phyloP scores from a whole-genome alignment of 1,139 yeast genomes.

The Taiozyma onychis region DNA sequence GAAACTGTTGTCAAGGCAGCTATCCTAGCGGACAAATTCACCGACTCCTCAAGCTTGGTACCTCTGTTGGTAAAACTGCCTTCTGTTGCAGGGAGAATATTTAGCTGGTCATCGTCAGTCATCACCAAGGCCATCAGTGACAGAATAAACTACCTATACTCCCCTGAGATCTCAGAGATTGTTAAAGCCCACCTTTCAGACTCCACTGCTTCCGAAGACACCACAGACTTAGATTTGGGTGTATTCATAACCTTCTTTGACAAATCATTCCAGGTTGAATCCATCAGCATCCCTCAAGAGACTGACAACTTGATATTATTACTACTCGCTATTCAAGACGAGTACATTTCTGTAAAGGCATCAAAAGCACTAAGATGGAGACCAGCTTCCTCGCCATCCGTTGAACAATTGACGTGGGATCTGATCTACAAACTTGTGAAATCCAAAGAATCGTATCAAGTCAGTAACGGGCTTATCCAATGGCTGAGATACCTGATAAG shows the following conservation, averaged over 20 bases:
- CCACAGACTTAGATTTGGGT: slow-evolving; percentile 4
- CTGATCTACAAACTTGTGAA: slow-evolving; percentile 34
- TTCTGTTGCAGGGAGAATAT: not conserved
- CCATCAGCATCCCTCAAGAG: slow-evolving; percentile 1
- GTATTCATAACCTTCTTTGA: slow-evolving; percentile 11
- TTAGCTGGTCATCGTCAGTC: slow-evolving; percentile 6
- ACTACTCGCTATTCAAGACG: slow-evolving; percentile 11
- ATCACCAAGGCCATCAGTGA: slow-evolving; percentile 4
- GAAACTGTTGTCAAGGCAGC: not conserved
- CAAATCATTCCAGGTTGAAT: slow-evolving; percentile 8
- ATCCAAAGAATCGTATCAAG: slow-evolving; percentile 27
- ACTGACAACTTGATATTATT: slow-evolving; percentile 11
- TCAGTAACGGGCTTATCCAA: slow-evolving; percentile 42
- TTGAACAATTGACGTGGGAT: slow-evolving; percentile 38
- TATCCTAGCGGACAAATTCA: not conserved
- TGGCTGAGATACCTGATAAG: slow-evolving; percentile 48
- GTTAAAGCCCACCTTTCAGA: not conserved
- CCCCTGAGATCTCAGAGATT: slow-evolving; percentile 2
- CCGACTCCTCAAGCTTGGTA: not conserved
- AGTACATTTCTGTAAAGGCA: slow-evolving; percentile 28
- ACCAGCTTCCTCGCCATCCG: slow-evolving; percentile 28
- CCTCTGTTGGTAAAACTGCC: slow-evolving; percentile 9
- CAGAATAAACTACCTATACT: slow-evolving; percentile 9
- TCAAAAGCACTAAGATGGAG: slow-evolving; percentile 47
- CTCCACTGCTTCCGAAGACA: not conserved